Percentiles rank a stretch among this genome's conserved stretches.
Conservation (phyloP, 805 yeast genomes). For the Geotrichum ghanense region DNA sequence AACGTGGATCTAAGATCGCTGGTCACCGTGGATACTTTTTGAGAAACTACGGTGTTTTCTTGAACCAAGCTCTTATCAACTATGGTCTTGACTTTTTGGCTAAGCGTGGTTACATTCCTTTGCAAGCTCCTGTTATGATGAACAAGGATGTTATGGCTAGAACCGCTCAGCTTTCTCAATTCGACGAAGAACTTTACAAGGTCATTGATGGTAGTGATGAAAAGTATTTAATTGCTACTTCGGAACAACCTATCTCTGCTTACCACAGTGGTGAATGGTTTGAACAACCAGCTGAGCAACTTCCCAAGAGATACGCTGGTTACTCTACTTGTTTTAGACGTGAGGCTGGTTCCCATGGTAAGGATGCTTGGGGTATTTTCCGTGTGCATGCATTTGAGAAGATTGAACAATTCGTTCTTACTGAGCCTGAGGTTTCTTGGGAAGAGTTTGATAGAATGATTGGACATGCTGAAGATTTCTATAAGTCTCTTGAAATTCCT, state of each 20-base stretch:
- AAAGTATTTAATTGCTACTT: slow-evolving; percentile 94
- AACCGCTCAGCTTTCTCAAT: slow-evolving; percentile 95
- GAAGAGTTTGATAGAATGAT: slow-evolving; percentile 95
- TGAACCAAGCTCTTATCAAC: slow-evolving; percentile 96
- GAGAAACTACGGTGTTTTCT: slow-evolving; percentile 89
- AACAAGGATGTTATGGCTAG: slow-evolving; percentile 99
- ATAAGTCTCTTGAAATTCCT: slow-evolving; percentile 83
- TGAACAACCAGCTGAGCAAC: slow-evolving; percentile 91
- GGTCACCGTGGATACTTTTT: slow-evolving; percentile 98
- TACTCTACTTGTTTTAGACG: slow-evolving; percentile 98
- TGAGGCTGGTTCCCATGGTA: slow-evolving; percentile 99
- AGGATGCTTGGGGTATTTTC: slow-evolving; percentile 99
- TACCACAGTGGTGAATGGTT: slow-evolving; percentile 98
- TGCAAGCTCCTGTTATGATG: slow-evolving; percentile 99
- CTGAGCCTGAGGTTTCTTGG: slow-evolving; percentile 99
- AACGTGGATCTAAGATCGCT: slow-evolving; percentile 93
- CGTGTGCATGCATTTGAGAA: slow-evolving; percentile 98
- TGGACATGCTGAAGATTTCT: slow-evolving; percentile 79
- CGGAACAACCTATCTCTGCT: slow-evolving; percentile 98
- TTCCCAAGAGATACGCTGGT: slow-evolving; percentile 95
- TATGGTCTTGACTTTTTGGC: slow-evolving; percentile 83
- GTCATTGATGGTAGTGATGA: slow-evolving; percentile 96
- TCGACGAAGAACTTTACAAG: slow-evolving; percentile 96
- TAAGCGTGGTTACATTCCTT: slow-evolving; percentile 67
- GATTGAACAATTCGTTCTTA: slow-evolving; percentile 89